Evolutionary conservation across 495 filamentous ascomycete genomes (phyloP).

Genomic region (Schizothecium vesticola): DNA sequence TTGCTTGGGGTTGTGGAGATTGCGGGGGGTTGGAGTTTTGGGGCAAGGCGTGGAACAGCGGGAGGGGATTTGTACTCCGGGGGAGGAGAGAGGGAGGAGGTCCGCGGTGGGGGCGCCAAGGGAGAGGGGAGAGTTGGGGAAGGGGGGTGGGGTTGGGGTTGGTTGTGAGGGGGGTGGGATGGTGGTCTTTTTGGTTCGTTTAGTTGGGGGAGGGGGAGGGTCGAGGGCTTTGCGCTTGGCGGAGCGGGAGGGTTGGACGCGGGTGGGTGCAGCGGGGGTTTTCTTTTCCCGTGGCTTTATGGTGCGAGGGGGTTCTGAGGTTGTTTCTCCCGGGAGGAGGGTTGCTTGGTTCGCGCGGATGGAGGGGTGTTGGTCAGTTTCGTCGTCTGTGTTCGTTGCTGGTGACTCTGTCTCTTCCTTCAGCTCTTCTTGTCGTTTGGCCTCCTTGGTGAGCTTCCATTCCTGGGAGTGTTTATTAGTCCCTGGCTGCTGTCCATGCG

Average conservation of each 20-base stretch:
- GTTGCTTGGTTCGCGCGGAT: background rate
- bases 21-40: background rate
- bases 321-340: background rate
- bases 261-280: conserved; percentile 12
- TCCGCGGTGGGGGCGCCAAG: background rate
- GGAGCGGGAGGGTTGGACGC: conserved; percentile 22
- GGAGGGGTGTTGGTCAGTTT: background rate
- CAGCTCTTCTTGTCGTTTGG: background rate
- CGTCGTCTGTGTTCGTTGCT: background rate
- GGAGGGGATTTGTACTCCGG: background rate
- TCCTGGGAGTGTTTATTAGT: background rate
- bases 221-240: conserved; percentile 20
- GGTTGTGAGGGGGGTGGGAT: background rate
- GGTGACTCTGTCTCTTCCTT: background rate
- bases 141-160: background rate
- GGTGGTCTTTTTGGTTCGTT: background rate
- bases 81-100: background rate
- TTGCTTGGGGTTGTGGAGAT: background rate
- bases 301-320: background rate
- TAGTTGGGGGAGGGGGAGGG: background rate
- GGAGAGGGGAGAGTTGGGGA: background rate
- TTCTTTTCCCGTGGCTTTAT: background rate
- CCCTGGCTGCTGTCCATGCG: background rate
- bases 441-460: background rate
- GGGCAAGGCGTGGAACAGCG: background rate